phyloP scores from a whole-genome alignment of 768 basidiomycete species.

The Sarcomyxa edulis region DNA sequence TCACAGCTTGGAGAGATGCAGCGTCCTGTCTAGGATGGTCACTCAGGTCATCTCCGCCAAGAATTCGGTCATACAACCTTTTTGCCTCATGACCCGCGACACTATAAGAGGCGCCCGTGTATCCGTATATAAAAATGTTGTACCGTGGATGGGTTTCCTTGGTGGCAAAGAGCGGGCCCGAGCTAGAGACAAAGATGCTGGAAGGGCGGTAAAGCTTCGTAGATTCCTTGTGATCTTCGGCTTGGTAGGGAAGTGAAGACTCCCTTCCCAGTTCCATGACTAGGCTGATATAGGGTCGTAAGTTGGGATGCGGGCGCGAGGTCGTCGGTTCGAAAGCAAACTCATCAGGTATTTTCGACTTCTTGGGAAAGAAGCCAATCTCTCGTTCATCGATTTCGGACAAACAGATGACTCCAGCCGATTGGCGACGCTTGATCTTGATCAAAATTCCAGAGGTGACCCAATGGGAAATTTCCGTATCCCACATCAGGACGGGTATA shows the following conservation, averaged over 20 bases:
- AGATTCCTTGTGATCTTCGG: too few species aligned
- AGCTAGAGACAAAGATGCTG: background rate
- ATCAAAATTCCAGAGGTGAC: background rate
- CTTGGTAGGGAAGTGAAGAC: too few species aligned
- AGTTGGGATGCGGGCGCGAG: too few species aligned
- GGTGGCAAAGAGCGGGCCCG: background rate
- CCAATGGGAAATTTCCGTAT: background rate
- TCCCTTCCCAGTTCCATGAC: slow-evolving; percentile 3
- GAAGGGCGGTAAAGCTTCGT: background rate
- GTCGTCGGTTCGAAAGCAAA: too few species aligned
- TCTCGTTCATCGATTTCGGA: background rate
- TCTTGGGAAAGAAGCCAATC: background rate
- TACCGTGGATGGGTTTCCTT: slow-evolving; percentile 1
- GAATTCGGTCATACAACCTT: background rate
- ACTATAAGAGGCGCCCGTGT: background rate
- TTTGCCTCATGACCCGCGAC: background rate
- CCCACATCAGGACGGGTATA: slow-evolving; percentile 1
- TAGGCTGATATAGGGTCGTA: slow-evolving; percentile 1
- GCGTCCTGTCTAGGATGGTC: slow-evolving; percentile 1
- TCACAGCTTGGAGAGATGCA: slow-evolving; percentile 1
- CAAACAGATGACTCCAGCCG: background rate
- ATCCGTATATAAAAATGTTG: background rate
- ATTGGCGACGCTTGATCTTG: background rate
- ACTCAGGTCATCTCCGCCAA: background rate
- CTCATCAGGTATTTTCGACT: too few species aligned